Evolutionary conservation across 352 stramenopile species (phyloP).

Genomic region (Phytophthora tubulina): DNA sequence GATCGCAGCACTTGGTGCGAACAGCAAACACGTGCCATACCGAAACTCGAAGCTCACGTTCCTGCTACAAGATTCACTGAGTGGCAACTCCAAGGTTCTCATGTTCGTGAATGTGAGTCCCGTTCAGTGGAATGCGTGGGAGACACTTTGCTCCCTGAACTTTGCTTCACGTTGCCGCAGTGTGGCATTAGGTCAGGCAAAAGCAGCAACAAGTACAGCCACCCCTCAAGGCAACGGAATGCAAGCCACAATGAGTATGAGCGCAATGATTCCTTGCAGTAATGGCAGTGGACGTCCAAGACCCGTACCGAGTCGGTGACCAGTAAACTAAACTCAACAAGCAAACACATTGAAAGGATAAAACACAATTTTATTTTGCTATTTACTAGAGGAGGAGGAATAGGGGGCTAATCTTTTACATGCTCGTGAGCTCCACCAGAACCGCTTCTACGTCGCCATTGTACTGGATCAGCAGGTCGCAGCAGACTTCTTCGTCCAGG

Average conservation of each 20-base stretch:
- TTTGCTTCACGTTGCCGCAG: slow-evolving; percentile 91
- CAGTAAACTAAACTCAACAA: slow-evolving; percentile 16
- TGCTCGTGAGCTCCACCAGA: slow-evolving; percentile 69
- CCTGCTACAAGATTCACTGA: slow-evolving; percentile 85
- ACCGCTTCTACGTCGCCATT: slow-evolving; percentile 67
- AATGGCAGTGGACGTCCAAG: slow-evolving; percentile 28
- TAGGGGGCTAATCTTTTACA: slow-evolving; percentile 46
- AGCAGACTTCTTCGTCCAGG: slow-evolving; percentile 52
- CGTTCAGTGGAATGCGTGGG: slow-evolving; percentile 87
- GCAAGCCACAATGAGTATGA: slow-evolving; percentile 48
- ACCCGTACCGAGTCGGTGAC: slow-evolving; percentile 34
- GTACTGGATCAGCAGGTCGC: slow-evolving; percentile 61
- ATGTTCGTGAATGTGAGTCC: slow-evolving; percentile 92
- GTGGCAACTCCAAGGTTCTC: slow-evolving; percentile 84
- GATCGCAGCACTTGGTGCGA: slow-evolving; percentile 90
- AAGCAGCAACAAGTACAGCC: slow-evolving; percentile 41
- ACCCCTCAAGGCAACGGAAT: slow-evolving; percentile 36
- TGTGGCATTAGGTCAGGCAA: slow-evolving; percentile 89
- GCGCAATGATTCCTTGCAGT: slow-evolving; percentile 39
- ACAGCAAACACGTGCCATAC: slow-evolving; percentile 95
- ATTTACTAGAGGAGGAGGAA: slow-evolving; percentile 21
- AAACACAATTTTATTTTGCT: slow-evolving; percentile 38
- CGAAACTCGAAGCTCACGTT: slow-evolving; percentile 97
- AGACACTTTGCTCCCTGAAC: slow-evolving; percentile 93
- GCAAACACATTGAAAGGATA: slow-evolving; percentile 14